A percentile compares a stretch with the other conserved stretches of the same genome.
Evolutionary conservation across 352 stramenopile species (phyloP).

Genomic region (Globisporangium lucens): DNA sequence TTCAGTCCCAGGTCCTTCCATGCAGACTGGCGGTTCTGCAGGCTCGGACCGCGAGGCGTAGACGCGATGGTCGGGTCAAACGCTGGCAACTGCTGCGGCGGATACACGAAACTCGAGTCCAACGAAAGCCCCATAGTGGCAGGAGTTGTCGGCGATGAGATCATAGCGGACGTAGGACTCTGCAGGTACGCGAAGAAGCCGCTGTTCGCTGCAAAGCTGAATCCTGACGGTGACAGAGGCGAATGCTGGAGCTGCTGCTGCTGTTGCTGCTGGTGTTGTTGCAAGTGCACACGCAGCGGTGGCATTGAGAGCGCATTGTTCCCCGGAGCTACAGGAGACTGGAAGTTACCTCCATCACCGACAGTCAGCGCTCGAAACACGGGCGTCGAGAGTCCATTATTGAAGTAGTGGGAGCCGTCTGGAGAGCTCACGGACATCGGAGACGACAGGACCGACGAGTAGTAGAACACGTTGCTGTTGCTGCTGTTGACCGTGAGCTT

Average conservation of each 20-base stretch:
- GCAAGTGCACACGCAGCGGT: background rate
- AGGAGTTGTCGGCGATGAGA: conserved; percentile 3
- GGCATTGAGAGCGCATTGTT: background rate
- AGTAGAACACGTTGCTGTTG: background rate
- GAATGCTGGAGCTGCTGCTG: background rate
- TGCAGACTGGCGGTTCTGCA: conserved; percentile 60
- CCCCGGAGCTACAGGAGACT: background rate
- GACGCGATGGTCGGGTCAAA: background rate
- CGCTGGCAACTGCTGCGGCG: background rate
- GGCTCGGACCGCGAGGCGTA: conserved; percentile 19
- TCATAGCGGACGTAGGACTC: conserved; percentile 2
- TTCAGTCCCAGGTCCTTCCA: conserved; percentile 41
- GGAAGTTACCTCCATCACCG: background rate
- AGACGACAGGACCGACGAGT: conserved; percentile 18
- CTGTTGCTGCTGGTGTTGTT: conserved; percentile 11
- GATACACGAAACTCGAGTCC: background rate
- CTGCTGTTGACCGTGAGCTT: conserved; percentile 2
- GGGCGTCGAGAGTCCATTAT: background rate
- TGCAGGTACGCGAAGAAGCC: conserved; percentile 4
- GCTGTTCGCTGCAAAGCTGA: background rate
- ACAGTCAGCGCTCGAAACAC: background rate
- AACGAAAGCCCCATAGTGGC: background rate
- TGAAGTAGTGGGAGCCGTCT: background rate
- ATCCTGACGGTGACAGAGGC: background rate
- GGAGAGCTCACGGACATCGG: conserved; percentile 39